Base-by-base conservation (phyloP, 1,284 basidiomycete species). In the Leccinum angustisporum region DNA sequence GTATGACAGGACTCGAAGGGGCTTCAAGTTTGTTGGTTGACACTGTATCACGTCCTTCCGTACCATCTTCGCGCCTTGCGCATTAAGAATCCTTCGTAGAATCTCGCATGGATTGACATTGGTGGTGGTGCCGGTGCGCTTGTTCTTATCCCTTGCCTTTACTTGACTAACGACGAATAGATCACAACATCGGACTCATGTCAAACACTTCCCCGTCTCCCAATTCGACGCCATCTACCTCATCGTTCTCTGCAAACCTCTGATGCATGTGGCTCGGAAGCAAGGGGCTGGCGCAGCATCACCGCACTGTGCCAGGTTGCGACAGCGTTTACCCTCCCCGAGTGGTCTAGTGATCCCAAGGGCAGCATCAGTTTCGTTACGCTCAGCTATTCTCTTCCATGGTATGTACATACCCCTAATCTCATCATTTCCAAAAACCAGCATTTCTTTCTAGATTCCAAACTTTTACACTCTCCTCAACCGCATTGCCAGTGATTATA, bases 171-270 rank as follows among this genome's bases (percentile, higher is more conserved):
- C 31, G 60, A 13, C 16, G 30, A 48, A 33, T 58, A 82, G 87
- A 90, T 13, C 88, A 90, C 80, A 94, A 93, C 75, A 88, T 94
- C 66, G 92, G 94, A 76, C 80, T 87, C 65, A 93, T 92, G 91
- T 90, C 75, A 82, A 85, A 68, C 85, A 85, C 73, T 81, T 91
- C 61, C 85, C 88, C 8, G 79, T 90, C 59, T 75, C 79, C 1
- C 79, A 80, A 9, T 91, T 91, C 65, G 87, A 91, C 67, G 82
- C 86, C 31, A 79, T 94, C 59, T 94, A 93, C 74, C 80, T 94
- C 56, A 79, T 92, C 68, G 90, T 91, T 68, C 82, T 92, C 8
- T 92, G 90, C 68, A 86, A 90, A 70, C 87, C 91, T 2, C 79
- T 92, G 1, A 81, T 94, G 27, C 82, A 90, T 27, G 83, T 93